A percentile compares a stretch with the other conserved stretches of the same genome.
phyloP scores from a whole-genome alignment of 164 flowering plant species.

The Annona squamosa region DNA sequence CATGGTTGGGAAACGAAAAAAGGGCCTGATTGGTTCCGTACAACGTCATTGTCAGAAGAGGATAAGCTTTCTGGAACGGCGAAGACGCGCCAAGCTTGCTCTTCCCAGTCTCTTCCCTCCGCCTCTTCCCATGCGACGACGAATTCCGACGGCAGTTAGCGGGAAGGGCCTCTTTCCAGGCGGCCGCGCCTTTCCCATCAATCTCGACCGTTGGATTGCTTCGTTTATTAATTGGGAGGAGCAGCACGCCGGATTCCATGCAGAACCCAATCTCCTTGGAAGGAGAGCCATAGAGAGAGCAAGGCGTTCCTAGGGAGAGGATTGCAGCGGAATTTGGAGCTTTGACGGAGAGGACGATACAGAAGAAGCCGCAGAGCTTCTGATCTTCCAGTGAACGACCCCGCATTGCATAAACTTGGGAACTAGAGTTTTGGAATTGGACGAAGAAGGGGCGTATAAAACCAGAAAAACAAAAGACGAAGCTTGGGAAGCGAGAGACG shows the following conservation, averaged over 20 bases:
- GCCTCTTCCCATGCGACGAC: background rate
- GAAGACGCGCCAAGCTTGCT: background rate
- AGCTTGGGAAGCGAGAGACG: no score
- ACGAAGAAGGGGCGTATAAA: no score
- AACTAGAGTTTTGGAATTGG: constrained; percentile 8
- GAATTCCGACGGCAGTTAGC: background rate
- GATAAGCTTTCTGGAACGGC: no score
- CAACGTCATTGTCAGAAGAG: no score
- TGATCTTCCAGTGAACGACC: constrained; percentile 11
- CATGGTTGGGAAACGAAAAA: no score
- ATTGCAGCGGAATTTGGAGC: constrained; percentile 6
- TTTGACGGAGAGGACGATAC: constrained; percentile 37
- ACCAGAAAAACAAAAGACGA: no score
- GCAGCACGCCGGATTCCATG: constrained; percentile 15
- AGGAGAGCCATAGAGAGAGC: constrained; percentile 11
- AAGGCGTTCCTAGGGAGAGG: constrained; percentile 17
- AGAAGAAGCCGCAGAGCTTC: constrained; percentile 68
- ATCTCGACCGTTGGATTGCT: background rate
- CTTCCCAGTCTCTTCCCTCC: constrained; percentile 12
- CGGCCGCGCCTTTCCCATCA: background rate
- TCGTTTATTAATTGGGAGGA: background rate
- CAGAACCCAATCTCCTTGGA: constrained; percentile 17
- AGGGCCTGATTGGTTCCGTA: no score
- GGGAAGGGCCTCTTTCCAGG: no score
- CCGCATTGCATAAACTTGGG: constrained; percentile 6